Percentiles rank a stretch among this genome's conserved stretches.
Evolutionary conservation across 495 filamentous ascomycete genomes (phyloP).

Genomic region (Penicillium antarcticum): DNA sequence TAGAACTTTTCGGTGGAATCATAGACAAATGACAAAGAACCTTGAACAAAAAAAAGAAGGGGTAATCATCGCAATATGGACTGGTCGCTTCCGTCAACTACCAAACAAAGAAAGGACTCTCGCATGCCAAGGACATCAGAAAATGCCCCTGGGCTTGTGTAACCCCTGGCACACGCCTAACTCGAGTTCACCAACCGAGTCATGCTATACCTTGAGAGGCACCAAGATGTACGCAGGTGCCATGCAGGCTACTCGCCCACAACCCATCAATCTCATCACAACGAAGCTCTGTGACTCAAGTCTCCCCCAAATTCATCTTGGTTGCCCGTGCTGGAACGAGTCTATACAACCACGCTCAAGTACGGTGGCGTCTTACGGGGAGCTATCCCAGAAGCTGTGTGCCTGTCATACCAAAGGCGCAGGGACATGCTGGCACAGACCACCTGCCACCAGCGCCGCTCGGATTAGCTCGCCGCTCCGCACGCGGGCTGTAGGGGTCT

Average conservation of each 20-base stretch:
- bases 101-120: slow-evolving; percentile 20
- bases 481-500: slow-evolving; percentile 25
- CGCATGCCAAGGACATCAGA: slow-evolving; percentile 20
- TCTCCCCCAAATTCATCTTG: slow-evolving; percentile 23
- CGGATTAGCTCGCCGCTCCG: slow-evolving; percentile 28
- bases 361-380: slow-evolving; percentile 30
- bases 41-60: slow-evolving; percentile 10
- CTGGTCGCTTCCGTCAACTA: slow-evolving; percentile 24
- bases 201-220: slow-evolving; percentile 1
- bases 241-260: slow-evolving; percentile 17
- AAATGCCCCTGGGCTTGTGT: slow-evolving; percentile 6
- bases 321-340: slow-evolving; percentile 34
- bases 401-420: slow-evolving; percentile 22
- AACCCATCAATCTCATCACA: slow-evolving; percentile 25
- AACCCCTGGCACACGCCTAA: slow-evolving; percentile 6
- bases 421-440: slow-evolving; percentile 23
- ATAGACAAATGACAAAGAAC: slow-evolving; percentile 6
- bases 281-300: slow-evolving; percentile 18
- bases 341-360: slow-evolving; percentile 28
- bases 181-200: neutral
- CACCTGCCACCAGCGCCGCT: slow-evolving; percentile 24
- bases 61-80: slow-evolving; percentile 28
- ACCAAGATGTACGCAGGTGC: slow-evolving; percentile 16
- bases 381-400: slow-evolving; percentile 23
- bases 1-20: slow-evolving; percentile 26